phyloP scores from a whole-genome alignment of 75 land plant genomes.

The Sequoia sempervirens region DNA sequence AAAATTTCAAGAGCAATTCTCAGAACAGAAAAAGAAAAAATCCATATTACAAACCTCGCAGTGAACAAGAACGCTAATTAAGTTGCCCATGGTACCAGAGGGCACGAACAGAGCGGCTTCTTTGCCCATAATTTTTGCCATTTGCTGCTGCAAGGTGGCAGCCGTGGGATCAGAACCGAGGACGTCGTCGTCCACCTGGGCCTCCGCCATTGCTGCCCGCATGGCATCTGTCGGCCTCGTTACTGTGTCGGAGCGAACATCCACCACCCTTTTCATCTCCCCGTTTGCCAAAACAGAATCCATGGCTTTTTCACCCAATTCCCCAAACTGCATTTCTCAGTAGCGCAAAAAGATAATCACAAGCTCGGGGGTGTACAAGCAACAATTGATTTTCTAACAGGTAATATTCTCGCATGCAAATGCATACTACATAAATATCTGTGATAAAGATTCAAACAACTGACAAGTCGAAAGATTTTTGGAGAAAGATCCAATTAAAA shows the following conservation, averaged over 20 bases:
- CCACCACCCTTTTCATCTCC: constrained; percentile 21
- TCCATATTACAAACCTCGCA: constrained; percentile 43
- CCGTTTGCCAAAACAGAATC: background rate
- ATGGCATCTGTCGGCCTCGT: constrained; percentile 85
- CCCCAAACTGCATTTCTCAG: background rate
- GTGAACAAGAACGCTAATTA: constrained; percentile 89
- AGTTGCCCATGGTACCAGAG: constrained; percentile 97
- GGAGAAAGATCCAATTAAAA: background rate
- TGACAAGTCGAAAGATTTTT: background rate
- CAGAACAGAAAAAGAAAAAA: background rate
- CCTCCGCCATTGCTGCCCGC: constrained; percentile 91
- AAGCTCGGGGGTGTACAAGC: background rate
- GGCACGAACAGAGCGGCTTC: constrained; percentile 93
- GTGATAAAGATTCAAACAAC: background rate
- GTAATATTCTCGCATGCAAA: background rate
- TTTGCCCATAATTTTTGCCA: constrained; percentile 82
- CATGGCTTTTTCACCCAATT: background rate
- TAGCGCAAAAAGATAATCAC: background rate
- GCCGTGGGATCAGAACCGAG: constrained; percentile 81
- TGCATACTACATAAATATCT: background rate
- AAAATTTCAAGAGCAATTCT: background rate
- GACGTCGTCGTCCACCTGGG: constrained; percentile 94
- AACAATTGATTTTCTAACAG: background rate
- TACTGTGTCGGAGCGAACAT: constrained; percentile 66
- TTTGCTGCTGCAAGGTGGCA: constrained; percentile 45